Base-by-base conservation (phyloP, 768 basidiomycete species). In the Boletus fagicola region DNA sequence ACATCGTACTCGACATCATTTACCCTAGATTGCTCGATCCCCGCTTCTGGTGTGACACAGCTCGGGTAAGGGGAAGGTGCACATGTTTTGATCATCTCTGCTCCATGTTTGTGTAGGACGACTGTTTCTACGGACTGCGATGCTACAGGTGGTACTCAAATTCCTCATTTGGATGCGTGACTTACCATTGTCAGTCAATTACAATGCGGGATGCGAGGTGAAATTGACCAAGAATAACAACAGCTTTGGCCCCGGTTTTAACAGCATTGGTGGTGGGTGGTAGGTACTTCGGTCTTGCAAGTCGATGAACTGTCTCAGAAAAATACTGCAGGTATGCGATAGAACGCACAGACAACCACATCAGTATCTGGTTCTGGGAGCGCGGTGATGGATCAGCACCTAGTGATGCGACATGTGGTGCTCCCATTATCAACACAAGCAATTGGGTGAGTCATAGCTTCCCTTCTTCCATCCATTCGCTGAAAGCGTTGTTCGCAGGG, bases 291-390 rank as follows among this genome's bases (percentile, higher is more conserved):
- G 30, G 1, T 30, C 38, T 49, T 30, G 11, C 26, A 2, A 30
- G 30, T 30, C 30, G 9, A 30, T 30, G 30, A 30, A 30, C 7
- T 12, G 12, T 20, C 39, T 51, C 39, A 52, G 15, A 16, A 24
- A 20, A 5, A 6, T 4, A 11, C 1, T 33, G n/a, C 20, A 68
- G 75, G 74, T 79, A 76, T 57, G 78, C 76, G 13, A 62, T 75
- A 20, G 72, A 75, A 44, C 71, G 75, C 44, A 75, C 72, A 7
- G 22, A 62, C n/a, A 31, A 51, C 18, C 72, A 71, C 49, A 74
- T 80, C 13, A 72, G 70, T 42, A 55, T 78, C 42, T 79, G 74
- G 70, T 78, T 75, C 64, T 79, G 79, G 76, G 71, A 72, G 44
- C 65, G 76, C 16, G 54, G 63, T 33, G 67, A 69, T 43, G 1